A percentile compares a stretch with the other conserved stretches of the same genome.
phyloP scores from a whole-genome alignment of 1,284 basidiomycete genomes.

The Cryptococcus deneoformans region DNA sequence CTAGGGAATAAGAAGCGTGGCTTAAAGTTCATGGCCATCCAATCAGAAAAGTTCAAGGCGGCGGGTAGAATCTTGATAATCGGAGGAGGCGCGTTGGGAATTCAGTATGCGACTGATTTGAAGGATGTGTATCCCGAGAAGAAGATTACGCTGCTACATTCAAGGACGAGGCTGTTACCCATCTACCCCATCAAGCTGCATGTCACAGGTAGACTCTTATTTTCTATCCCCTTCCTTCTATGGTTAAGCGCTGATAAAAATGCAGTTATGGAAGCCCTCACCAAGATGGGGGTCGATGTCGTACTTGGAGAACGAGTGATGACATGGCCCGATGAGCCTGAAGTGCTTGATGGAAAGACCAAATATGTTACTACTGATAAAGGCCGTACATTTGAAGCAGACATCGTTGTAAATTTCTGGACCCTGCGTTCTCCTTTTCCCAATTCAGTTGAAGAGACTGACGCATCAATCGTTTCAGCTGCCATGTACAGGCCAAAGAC shows the following conservation, averaged over 20 bases:
- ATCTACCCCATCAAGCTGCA: constrained; percentile 51
- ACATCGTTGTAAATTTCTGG: constrained; percentile 57
- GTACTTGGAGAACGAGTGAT: constrained; percentile 50
- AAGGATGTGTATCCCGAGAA: constrained; percentile 49
- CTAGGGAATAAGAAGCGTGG: constrained; percentile 39
- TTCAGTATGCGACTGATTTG: constrained; percentile 54
- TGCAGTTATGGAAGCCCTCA: constrained; percentile 37
- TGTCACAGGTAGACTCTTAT: constrained; percentile 31
- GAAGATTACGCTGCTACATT: constrained; percentile 52
- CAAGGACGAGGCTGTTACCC: constrained; percentile 49
- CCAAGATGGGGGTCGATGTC: constrained; percentile 47
- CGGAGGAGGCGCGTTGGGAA: constrained; percentile 54
- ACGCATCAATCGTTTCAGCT: neutral
- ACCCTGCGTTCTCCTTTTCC: neutral
- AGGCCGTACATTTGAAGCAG: constrained; percentile 61
- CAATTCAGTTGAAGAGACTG: neutral
- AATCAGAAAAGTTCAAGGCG: constrained; percentile 33
- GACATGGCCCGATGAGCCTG: constrained; percentile 39
- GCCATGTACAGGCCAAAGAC: constrained; percentile 72
- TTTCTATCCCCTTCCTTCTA: neutral
- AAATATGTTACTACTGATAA: constrained; percentile 57
- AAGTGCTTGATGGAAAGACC: constrained; percentile 30
- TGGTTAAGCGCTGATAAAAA: neutral
- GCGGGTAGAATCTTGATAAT: constrained; percentile 50
- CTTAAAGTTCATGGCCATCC: constrained; percentile 27